Conservation (phyloP, 2,329 filamentous ascomycete genomes). For the Epichloe elymi region DNA sequence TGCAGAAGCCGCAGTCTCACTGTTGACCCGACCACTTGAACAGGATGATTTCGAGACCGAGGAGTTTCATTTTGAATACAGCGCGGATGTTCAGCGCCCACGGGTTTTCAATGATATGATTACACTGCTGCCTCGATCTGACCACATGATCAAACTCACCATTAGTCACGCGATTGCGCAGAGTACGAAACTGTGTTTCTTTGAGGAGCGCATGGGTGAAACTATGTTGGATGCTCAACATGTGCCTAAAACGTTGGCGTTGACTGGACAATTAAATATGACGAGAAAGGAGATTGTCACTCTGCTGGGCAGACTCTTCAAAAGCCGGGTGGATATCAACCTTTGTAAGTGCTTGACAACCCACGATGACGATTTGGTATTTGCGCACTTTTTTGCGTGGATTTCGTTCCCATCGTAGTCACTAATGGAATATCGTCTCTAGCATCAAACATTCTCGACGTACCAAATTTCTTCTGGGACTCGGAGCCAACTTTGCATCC, state of each 20-base stretch:
- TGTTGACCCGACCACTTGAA: conserved; percentile 67
- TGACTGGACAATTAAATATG: conserved; percentile 87
- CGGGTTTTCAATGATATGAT: conserved; percentile 99
- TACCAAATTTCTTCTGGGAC: conserved; percentile 98
- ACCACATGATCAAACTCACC: conserved; percentile 98
- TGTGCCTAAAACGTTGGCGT: conserved; percentile 74
- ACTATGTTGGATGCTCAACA: conserved; percentile 91
- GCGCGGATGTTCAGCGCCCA: conserved; percentile 68
- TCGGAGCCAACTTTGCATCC: conserved; percentile 90
- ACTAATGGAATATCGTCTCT: background rate
- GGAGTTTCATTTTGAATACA: conserved; percentile 98
- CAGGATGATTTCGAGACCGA: conserved; percentile 94
- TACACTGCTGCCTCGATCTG: conserved; percentile 72
- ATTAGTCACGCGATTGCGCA: conserved; percentile 97
- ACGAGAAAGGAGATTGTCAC: conserved; percentile 82
- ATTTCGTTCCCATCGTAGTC: background rate
- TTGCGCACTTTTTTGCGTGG: too few species aligned
- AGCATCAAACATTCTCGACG: conserved; percentile 93
- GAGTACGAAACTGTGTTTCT: conserved; percentile 90
- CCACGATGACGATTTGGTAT: background rate
- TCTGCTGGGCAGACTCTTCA: conserved; percentile 82
- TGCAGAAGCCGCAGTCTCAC: conserved; percentile 46
- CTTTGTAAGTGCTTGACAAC: conserved; percentile 53
- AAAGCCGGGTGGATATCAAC: conserved; percentile 91
- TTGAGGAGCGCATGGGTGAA: conserved; percentile 88